A percentile compares a stretch with the other conserved stretches of the same genome.
Conservation (phyloP, 495 filamentous ascomycete species). For the Podospora tetraspora region DNA sequence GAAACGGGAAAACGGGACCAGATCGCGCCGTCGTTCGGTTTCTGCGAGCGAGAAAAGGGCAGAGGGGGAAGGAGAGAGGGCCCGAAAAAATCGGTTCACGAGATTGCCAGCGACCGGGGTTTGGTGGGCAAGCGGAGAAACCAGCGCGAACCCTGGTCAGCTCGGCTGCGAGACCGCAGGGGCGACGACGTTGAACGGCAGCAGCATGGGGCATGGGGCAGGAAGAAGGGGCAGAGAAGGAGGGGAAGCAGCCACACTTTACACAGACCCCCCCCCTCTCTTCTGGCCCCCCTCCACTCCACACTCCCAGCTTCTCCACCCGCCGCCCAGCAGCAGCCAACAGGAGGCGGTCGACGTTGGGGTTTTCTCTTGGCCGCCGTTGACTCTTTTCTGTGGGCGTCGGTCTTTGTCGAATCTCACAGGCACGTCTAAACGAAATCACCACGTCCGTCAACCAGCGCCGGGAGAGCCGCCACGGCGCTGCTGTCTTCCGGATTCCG, state of each 20-base stretch:
- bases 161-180: slow-evolving; percentile 33
- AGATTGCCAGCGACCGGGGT: slow-evolving; percentile 35
- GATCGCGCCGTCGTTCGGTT: slow-evolving; percentile 15
- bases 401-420: slow-evolving; percentile 18
- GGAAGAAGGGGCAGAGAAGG: slow-evolving; percentile 29
- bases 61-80: background rate
- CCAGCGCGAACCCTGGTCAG: slow-evolving; percentile 33
- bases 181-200: background rate
- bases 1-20: slow-evolving; percentile 34
- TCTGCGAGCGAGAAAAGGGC: slow-evolving; percentile 12
- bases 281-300: slow-evolving; percentile 8
- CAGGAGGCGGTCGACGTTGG: slow-evolving; percentile 25
- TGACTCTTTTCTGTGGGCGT: slow-evolving; percentile 15
- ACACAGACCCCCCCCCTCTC: slow-evolving; percentile 6
- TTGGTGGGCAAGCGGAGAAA: slow-evolving; percentile 16
- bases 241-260: slow-evolving; percentile 26
- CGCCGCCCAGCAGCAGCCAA: slow-evolving; percentile 17
- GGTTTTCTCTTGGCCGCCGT: slow-evolving; percentile 22
- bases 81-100: slow-evolving; percentile 31
- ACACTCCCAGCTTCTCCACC: slow-evolving; percentile 1
- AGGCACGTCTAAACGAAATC: slow-evolving; percentile 25
- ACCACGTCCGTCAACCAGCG: slow-evolving; percentile 21
- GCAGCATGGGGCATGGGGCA: background rate
- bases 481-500: slow-evolving; percentile 4
- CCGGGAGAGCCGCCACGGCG: slow-evolving; percentile 8